Base-by-base conservation (phyloP, 805 yeast genomes). In the Starmerella potacharoeniae region DNA sequence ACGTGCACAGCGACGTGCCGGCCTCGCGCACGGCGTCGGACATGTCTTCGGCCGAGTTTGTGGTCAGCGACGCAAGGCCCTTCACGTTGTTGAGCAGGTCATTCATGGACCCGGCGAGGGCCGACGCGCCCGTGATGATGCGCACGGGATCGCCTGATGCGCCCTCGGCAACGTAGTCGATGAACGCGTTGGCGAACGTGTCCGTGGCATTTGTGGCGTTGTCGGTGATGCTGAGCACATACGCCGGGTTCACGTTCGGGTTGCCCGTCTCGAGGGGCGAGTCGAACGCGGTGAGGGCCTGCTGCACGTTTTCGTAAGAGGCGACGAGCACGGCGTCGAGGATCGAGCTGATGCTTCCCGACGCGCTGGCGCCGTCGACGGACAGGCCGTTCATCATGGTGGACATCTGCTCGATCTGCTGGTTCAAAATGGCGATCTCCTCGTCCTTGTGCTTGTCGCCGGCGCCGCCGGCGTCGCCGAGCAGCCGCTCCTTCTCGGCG, bases 241-340 rank as follows among this genome's bases (percentile, higher is more conserved):
- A 83, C 60, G 78, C 82, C 2, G 91, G 86, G 0, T 91, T 78
- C 2, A 93, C 76, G 66, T 81, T 82, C 60, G 81, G 80, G 65
- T 85, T 86, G 54, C 93, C 93, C 4, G 88, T 86, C 68, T 84
- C 63, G 79, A 84, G 79, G 34, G 93, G 86, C 5, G 90, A 83
- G 54, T 81, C 83, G 58, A 86, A 72, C 62, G 83, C 88, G 64
- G 78, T 83, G 17, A 74, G 71, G 0, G 84, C 71, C 60, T 84
- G 87, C 69, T 88, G 95, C 52, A 88, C 76, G 51, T 88, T 75
- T 58, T 81, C 80, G 31, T 84, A 78, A 46, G 86, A 87, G 60
- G 85, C 77, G 28, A 73, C 75, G 57, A 88, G 72, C 49, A 87
- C 78, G 9, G 90, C 81, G 66, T 88, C 96, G 36, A 79, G 69